phyloP scores from a whole-genome alignment of 768 basidiomycete genomes.

The Lyophyllum shimeji region DNA sequence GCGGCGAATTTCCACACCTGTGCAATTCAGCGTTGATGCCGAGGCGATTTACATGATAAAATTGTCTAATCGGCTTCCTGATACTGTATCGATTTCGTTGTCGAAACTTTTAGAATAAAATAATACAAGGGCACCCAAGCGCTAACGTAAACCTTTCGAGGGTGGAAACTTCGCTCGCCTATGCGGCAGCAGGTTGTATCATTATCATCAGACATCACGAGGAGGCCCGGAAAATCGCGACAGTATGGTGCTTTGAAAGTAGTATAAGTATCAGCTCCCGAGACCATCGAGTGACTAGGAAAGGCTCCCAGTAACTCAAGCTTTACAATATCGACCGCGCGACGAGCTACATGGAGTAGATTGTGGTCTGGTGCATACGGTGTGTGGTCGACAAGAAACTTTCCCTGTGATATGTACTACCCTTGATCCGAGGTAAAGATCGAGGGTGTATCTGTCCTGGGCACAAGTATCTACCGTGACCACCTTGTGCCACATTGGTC shows the following conservation, averaged over 20 bases:
- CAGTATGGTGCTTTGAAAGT: not conserved
- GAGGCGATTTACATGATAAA: not conserved
- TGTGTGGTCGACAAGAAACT: not conserved
- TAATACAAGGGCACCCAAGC: not conserved
- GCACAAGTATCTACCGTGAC: not conserved
- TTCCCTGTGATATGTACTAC: not conserved
- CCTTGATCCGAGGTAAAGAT: slow-evolving; percentile 12
- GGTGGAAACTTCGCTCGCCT: not conserved
- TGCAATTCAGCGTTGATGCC: not conserved
- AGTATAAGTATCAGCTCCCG: not conserved
- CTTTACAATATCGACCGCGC: not conserved
- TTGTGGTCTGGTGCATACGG: not conserved
- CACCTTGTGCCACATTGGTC: not conserved
- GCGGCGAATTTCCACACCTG: not conserved
- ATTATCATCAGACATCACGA: not conserved
- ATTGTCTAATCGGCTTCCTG: not conserved
- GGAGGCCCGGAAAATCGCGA: slow-evolving; percentile 6
- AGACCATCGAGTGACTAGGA: not conserved
- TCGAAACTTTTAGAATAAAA: not conserved
- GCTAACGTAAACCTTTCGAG: not conserved
- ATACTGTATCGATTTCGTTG: slow-evolving; percentile 2
- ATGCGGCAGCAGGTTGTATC: not conserved
- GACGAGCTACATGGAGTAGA: slow-evolving; percentile 3
- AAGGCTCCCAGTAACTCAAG: not conserved
- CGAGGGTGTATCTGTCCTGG: slow-evolving; percentile 1